Conservation (phyloP, 2,329 filamentous ascomycete genomes). For the Amylocarpus encephaloides region DNA sequence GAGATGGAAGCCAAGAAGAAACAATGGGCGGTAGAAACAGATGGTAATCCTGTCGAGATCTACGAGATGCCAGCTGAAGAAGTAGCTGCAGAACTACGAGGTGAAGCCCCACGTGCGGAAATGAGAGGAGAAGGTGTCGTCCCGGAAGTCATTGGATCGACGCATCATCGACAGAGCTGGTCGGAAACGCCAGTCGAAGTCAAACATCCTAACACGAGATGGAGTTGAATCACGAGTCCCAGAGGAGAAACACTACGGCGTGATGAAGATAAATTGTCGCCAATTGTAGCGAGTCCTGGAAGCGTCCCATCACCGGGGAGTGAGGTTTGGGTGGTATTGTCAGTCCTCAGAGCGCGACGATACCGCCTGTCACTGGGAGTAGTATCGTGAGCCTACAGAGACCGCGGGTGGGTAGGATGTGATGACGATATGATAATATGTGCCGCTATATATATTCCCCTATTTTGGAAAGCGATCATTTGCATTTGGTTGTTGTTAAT, state of each 20-base stretch:
- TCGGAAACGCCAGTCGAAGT: not conserved
- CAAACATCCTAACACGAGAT: not conserved
- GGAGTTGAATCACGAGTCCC: not conserved
- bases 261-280: not conserved
- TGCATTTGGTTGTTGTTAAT: no score
- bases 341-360: not conserved
- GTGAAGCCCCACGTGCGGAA: not conserved
- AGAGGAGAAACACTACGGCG: not conserved
- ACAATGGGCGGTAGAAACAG: not conserved
- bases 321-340: not conserved
- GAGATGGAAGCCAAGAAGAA: slow-evolving; percentile 4
- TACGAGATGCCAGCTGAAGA: slow-evolving; percentile 8
- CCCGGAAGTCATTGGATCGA: not conserved
- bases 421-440: not conserved
- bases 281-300: not conserved
- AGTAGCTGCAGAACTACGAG: slow-evolving; percentile 2
- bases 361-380: not conserved
- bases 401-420: not conserved
- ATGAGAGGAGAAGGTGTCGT: slow-evolving; percentile 2
- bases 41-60: not conserved
- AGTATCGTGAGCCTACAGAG: slow-evolving; percentile 1
- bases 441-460: not conserved
- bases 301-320: not conserved
- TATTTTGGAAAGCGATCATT: no score
- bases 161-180: not conserved